phyloP scores from a whole-genome alignment of 257 asterid species.

The Solanum peruvianum region DNA sequence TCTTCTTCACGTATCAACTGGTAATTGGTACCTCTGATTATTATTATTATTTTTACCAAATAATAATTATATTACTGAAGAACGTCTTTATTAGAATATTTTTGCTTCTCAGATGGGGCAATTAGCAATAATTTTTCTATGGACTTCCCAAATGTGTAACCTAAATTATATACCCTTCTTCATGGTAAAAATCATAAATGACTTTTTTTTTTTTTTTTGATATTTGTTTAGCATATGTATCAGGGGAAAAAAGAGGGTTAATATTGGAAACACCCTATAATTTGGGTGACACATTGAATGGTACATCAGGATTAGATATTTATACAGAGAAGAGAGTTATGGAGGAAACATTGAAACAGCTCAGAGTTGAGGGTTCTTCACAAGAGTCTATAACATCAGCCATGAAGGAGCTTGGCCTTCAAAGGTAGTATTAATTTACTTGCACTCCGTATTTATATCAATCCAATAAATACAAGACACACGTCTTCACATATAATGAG shows the following conservation, averaged over 20 bases:
- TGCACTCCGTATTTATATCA: background rate
- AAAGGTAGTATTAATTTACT: conserved; percentile 17
- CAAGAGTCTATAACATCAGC: conserved; percentile 3
- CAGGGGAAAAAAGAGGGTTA: conserved; percentile 26
- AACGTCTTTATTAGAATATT: background rate
- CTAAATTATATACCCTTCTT: too few species aligned
- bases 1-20: conserved; percentile 75
- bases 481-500: background rate
- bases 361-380: conserved; percentile 3
- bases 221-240: conserved; percentile 25
- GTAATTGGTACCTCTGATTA: conserved; percentile 15
- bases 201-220: background rate
- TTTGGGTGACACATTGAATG: conserved; percentile 23
- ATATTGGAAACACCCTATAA: conserved; percentile 21
- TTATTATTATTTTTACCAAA: background rate
- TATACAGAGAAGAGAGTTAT: conserved; percentile 18
- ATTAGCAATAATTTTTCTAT: background rate
- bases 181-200: background rate
- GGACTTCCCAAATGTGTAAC: too few species aligned
- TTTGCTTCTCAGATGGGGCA: background rate
- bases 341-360: conserved; percentile 18
- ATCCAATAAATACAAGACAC: background rate
- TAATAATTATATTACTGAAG: background rate
- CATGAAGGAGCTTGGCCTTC: conserved; percentile 34
- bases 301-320: conserved; percentile 20